Evolutionary conservation across 2,329 filamentous ascomycete genomes (phyloP), one percentile per base, ranked within the genome.

Genomic region (Xylaria sp.): DNA sequence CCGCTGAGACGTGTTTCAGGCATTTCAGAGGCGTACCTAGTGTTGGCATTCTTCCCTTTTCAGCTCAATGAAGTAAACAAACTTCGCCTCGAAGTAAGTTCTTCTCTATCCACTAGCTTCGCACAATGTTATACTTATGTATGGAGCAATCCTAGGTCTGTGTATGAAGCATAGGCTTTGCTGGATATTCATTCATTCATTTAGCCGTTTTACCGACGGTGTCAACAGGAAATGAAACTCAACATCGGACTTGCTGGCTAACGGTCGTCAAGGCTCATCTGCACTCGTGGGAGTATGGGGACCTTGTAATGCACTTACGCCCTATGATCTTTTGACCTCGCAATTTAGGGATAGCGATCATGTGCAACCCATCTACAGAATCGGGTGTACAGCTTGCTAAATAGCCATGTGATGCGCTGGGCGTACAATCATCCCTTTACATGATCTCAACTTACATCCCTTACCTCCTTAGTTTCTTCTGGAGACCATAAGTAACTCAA

Each of bases 1-100:
- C 65, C 64, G 65, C 69, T 68, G 65, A 32, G 41, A 52, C 32
- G 25, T 25, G 63, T 58, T 65, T 57, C 41, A 34, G 54, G 18
- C 20, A 18, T n/a, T 48, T 25, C 50, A 13, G 32, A 39, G 23
- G 56, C 15, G 56, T 20, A 34, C 32, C 32, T 34, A 34, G 32
- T 2, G 2, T 9, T 6, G 6, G 41, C 41, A 41, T 57, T 57
- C n/a, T 39, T 12, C 3, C 13, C 13, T 34, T 15, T 20, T 39
- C 10, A 37, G 34, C 8, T 34, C n/a, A 23, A 20, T 60, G 23
- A 32, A 61, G 7, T n/a, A 20, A 39, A 56, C 55, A 44, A 44
- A n/a, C 12, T 25, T 57, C 10, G 25, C 12, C 37, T 41, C 15
- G 52, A 34, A 10, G 15, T 13, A 2, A 23, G 8, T 5, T 23